These are phyloP conservation scores for Beauveria varroae DNA, from an alignment of 2,329 filamentous ascomycete genomes.

Conservation along the genomic window DNA sequence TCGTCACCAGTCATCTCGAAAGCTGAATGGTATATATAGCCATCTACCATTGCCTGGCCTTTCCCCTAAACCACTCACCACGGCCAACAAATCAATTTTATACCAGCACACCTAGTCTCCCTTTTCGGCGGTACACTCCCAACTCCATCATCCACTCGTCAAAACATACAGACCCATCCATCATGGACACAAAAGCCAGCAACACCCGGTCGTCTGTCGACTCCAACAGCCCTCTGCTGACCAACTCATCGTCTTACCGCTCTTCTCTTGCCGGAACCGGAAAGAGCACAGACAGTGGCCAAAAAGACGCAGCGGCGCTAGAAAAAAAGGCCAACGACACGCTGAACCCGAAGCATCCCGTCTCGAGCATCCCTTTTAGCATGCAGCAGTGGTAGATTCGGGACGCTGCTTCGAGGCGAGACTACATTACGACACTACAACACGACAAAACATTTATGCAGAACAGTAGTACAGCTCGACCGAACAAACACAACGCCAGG, in stretches of 20 bases:
- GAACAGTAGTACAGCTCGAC: too few relatives aligned
- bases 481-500: too few relatives aligned
- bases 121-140: too few relatives aligned
- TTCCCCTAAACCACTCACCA: too few relatives aligned
- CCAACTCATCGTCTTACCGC: neutral
- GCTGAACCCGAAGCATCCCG: neutral
- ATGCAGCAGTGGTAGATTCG: neutral
- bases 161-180: neutral
- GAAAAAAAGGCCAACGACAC: neutral
- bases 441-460: neutral
- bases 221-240: conserved; percentile 1
- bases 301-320: neutral
- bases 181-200: neutral
- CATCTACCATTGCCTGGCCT: neutral
- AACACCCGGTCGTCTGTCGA: neutral
- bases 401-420: neutral
- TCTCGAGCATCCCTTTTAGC: neutral
- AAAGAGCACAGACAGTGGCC: too few relatives aligned
- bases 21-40: neutral
- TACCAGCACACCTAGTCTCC: too few relatives aligned
- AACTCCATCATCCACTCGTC: too few relatives aligned
- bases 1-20: neutral
- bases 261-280: neutral
- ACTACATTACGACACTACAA: neutral
- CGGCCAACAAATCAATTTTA: neutral